phyloP scores from a whole-genome alignment of 2,329 filamentous ascomycete genomes.

The Colletotrichum theobromicola region DNA sequence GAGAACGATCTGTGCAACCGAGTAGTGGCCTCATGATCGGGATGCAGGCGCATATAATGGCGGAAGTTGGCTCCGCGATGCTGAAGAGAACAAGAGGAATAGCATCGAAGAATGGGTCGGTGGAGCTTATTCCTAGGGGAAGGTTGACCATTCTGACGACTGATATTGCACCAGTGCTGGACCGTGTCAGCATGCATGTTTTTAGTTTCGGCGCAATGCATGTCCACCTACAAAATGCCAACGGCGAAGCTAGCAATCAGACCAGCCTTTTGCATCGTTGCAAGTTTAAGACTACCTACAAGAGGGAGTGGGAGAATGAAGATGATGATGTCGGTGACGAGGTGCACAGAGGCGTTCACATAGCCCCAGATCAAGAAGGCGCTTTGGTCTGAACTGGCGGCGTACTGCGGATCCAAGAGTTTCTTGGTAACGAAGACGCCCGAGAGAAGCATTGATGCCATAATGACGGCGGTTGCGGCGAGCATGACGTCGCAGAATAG shows the following conservation, averaged over 20 bases:
- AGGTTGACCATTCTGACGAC: neutral
- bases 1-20: neutral
- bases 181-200: neutral
- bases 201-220: neutral
- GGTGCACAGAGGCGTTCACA: neutral
- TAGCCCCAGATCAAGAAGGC: neutral
- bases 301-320: slow-evolving; percentile 16
- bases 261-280: slow-evolving; percentile 2
- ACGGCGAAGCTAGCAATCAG: slow-evolving; percentile 11
- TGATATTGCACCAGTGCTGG: neutral
- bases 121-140: rapidly evolving
- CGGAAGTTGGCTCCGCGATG: neutral
- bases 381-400: neutral
- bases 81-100: neutral
- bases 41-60: neutral
- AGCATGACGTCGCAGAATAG: slow-evolving; percentile 3
- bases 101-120: neutral
- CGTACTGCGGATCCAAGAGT: neutral
- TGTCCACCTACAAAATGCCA: slow-evolving; percentile 9
- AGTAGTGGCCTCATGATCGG: neutral
- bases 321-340: slow-evolving; percentile 19
- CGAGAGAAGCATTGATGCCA: neutral
- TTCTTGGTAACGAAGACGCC: neutral
- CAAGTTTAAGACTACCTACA: neutral
- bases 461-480: neutral